Base-by-base conservation (phyloP, 257 asterid genomes). In the Solanum commersonii region DNA sequence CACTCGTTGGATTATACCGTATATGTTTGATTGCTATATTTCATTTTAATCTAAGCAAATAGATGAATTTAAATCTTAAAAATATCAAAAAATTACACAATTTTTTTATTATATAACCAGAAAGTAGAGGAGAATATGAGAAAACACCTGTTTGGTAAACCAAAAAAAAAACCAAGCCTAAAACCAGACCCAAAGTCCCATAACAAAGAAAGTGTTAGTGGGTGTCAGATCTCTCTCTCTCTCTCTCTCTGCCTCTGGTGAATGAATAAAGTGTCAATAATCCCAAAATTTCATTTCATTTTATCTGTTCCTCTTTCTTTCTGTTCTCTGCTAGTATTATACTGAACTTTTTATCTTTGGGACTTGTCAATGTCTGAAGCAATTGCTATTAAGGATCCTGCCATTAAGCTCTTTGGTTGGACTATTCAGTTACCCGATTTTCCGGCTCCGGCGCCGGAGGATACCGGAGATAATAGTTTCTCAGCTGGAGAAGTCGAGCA, bases 331-430 rank as follows among this genome's bases (percentile, higher is more conserved):
- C 42, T 84, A 31, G 31, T 31, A 4, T 89, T 71, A 59, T 74
- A 34, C 86, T 56, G 67, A 76, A 70, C 18, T 27, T 29, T 35
- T 52, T 10, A 87, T 87, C 86, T 83, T 87, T 68, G 86, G 88
- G 81, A 88, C 83, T 74, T 86, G 44, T 42, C 85, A 67, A 96
- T 96, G 99, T 92, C 95, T 70, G 98, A 93, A 84, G 90, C 87
- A 6, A 82, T 52, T 52, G 46, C 63, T 37, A 52, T 25, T 34
- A 95, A 93, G 88, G 99, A 97, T 91, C 98, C 98, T 8, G 96
- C 90, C 89, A 94, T 97, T 68, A 97, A 95, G 91, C 98, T 97
- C 87, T 97, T 97, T 89, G 99, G 99, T 27, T 90, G 91, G 87
- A 97, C 98, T 37, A 97, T 97, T 88, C 93, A 90, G 77, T 90